Evolutionary conservation across 1,139 yeast genomes (phyloP).

Genomic region (Yamadazyma trypodendri): DNA sequence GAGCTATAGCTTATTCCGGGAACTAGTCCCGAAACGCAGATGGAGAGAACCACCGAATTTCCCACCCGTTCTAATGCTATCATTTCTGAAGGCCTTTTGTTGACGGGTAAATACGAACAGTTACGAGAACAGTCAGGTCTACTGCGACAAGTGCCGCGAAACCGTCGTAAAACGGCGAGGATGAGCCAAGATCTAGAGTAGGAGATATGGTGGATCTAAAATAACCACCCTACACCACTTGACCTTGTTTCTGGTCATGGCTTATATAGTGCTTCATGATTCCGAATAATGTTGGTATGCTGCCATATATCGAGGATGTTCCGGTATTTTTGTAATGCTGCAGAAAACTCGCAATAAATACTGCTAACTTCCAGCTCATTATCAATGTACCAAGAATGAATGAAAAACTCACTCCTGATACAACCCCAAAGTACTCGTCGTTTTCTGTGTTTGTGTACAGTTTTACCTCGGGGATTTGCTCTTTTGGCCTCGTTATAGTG

Average conservation of each 20-base stretch:
- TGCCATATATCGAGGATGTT: too few species aligned
- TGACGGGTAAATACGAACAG: slow-evolving; percentile 71
- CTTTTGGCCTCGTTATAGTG: slow-evolving; percentile 26
- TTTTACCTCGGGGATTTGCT: slow-evolving; percentile 26
- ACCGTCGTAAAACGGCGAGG: background rate
- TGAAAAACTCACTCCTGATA: slow-evolving; percentile 18
- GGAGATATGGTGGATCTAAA: too few species aligned
- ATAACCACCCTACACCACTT: too few species aligned
- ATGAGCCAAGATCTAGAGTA: too few species aligned
- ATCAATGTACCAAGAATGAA: background rate
- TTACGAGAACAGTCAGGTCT: slow-evolving; percentile 43
- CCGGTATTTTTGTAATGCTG: background rate
- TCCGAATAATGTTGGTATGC: too few species aligned
- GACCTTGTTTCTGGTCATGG: too few species aligned
- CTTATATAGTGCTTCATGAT: too few species aligned
- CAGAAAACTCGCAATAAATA: slow-evolving; percentile 11
- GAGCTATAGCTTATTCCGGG: slow-evolving; percentile 37
- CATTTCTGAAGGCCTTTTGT: slow-evolving; percentile 44
- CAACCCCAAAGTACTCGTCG: slow-evolving; percentile 19
- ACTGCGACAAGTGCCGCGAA: slow-evolving; percentile 20
- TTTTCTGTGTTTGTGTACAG: slow-evolving; percentile 21
- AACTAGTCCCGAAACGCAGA: slow-evolving; percentile 26
- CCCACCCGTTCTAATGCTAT: slow-evolving; percentile 64
- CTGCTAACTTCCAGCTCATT: background rate
- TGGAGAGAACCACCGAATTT: slow-evolving; percentile 80